Conservation (phyloP, 2,329 filamentous ascomycete species). For the Curvularia spicifera region DNA sequence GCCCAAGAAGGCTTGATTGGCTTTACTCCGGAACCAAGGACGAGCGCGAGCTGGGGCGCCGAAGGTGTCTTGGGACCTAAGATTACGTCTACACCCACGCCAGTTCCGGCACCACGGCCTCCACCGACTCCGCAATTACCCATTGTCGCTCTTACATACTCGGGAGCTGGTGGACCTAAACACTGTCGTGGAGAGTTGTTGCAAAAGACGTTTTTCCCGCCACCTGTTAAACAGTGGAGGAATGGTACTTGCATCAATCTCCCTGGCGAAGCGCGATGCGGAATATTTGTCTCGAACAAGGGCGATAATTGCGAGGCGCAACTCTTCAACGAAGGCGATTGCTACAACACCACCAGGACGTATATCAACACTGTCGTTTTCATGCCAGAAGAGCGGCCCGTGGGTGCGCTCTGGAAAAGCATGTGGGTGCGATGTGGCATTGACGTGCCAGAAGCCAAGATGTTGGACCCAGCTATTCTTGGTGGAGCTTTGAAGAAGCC, state of each 20-base stretch:
- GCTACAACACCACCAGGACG: slow-evolving; percentile 36
- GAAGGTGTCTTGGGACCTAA: slow-evolving; percentile 36
- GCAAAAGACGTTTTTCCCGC: slow-evolving; percentile 34
- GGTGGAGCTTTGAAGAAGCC: slow-evolving; percentile 39
- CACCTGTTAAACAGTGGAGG: slow-evolving; percentile 34
- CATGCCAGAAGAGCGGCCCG: slow-evolving; percentile 45
- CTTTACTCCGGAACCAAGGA: slow-evolving; percentile 23
- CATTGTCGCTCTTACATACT: slow-evolving; percentile 43
- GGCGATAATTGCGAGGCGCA: slow-evolving; percentile 47
- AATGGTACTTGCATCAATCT: slow-evolving; percentile 44
- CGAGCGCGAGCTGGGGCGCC: slow-evolving; percentile 23
- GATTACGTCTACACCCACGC: slow-evolving; percentile 21
- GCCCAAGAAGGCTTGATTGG: slow-evolving; percentile 38
- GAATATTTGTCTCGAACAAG: slow-evolving; percentile 44
- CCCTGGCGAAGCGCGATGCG: slow-evolving; percentile 41
- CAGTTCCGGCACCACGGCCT: slow-evolving; percentile 13
- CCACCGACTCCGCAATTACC: slow-evolving; percentile 28
- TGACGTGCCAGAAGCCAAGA: slow-evolving; percentile 35
- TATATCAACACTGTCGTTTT: slow-evolving; percentile 47
- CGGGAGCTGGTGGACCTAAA: slow-evolving; percentile 44
- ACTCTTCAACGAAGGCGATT: slow-evolving; percentile 39
- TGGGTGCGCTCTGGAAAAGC: slow-evolving; percentile 44
- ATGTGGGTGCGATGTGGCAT: slow-evolving; percentile 46
- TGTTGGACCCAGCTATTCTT: slow-evolving; percentile 40
- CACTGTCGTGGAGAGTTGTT: slow-evolving; percentile 44